A percentile compares a stretch with the other conserved stretches of the same genome.
Evolutionary conservation across 805 yeast species (phyloP).

Genomic region (Wickerhamiella australiensis): DNA sequence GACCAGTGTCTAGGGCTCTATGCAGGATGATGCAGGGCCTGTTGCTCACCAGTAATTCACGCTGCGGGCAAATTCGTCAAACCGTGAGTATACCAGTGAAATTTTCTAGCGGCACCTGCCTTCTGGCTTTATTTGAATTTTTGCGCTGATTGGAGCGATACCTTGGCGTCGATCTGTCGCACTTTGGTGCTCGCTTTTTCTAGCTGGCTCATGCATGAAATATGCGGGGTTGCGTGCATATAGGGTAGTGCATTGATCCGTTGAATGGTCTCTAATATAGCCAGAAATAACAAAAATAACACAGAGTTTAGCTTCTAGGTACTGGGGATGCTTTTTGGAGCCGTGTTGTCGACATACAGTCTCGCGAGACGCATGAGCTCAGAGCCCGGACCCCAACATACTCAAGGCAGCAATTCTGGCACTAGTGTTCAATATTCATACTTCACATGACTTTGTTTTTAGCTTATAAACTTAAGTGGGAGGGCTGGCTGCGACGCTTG

Average conservation of each 20-base stretch:
- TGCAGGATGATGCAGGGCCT: neutral
- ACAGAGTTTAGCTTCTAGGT: no score
- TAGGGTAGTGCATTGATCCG: conserved; percentile 1
- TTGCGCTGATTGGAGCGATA: neutral
- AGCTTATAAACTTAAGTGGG: neutral
- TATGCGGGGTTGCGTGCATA: neutral
- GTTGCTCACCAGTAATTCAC: neutral
- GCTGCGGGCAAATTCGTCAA: neutral
- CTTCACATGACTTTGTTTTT: no score
- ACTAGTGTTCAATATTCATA: no score
- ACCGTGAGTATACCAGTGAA: neutral
- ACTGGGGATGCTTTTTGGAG: no score
- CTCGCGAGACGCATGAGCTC: no score
- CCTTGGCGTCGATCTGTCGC: neutral
- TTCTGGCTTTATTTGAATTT: neutral
- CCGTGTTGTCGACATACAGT: no score
- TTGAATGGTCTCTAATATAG: no score
- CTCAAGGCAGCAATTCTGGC: no score
- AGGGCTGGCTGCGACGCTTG: neutral
- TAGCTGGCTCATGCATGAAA: neutral
- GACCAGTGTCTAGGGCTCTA: neutral
- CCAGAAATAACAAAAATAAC: no score
- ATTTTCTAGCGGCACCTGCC: neutral
- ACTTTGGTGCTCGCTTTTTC: neutral
- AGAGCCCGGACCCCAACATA: no score